phyloP scores from a whole-genome alignment of 148 eudicot genomes.

The Nepenthes mirabilis region DNA sequence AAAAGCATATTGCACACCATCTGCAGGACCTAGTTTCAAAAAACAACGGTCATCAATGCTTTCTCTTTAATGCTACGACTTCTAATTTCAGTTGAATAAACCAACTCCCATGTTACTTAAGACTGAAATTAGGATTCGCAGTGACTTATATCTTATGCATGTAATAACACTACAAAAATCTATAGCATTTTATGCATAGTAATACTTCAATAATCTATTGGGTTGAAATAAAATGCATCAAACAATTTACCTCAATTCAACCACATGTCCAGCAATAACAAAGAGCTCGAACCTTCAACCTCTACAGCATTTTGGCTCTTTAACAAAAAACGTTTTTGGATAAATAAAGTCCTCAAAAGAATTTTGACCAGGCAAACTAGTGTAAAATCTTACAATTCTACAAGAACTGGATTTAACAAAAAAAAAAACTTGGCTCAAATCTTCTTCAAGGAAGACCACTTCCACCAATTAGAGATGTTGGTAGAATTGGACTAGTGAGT shows the following conservation, averaged over 20 bases:
- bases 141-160: background rate
- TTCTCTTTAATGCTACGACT: slow-evolving; percentile 57
- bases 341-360: slow-evolving; percentile 33
- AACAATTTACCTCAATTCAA: slow-evolving; percentile 62
- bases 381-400: slow-evolving; percentile 36
- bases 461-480: slow-evolving; percentile 60
- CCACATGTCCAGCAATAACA: slow-evolving; percentile 61
- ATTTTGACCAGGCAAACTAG: slow-evolving; percentile 60
- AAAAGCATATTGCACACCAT: slow-evolving; percentile 35
- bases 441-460: slow-evolving; percentile 31
- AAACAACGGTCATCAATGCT: slow-evolving; percentile 88
- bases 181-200: background rate
- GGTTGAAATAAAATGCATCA: background rate
- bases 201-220: background rate
- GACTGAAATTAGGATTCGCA: slow-evolving; percentile 29
- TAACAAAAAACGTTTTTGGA: slow-evolving; percentile 57
- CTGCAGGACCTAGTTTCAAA: slow-evolving; percentile 96
- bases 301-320: slow-evolving; percentile 62
- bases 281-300: slow-evolving; percentile 66
- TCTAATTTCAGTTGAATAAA: slow-evolving; percentile 92
- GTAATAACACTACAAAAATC: background rate
- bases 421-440: slow-evolving; percentile 40
- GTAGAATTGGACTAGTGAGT: slow-evolving; percentile 64
- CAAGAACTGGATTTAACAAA: slow-evolving; percentile 11
- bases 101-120: slow-evolving; percentile 94